phyloP scores from a whole-genome alignment of 768 basidiomycete species.

The Clavulina sp. region DNA sequence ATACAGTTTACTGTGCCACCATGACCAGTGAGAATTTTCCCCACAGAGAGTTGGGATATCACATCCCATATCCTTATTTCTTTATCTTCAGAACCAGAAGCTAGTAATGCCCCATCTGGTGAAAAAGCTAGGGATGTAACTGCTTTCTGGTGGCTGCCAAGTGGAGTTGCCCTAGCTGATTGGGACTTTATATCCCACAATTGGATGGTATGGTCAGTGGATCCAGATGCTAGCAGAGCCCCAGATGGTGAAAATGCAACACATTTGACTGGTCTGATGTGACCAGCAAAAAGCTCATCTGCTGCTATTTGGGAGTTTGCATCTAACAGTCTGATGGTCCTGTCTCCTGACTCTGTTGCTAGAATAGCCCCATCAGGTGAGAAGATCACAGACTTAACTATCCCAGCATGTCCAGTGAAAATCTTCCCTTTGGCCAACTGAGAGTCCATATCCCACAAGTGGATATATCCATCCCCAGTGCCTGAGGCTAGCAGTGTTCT shows the following conservation, averaged over 20 bases:
- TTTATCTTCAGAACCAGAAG: slow-evolving; percentile 1
- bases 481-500: background rate
- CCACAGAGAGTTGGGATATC: background rate
- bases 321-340: slow-evolving; percentile 28
- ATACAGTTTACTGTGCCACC: background rate
- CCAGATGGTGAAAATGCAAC: slow-evolving; percentile 4
- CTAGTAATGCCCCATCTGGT: background rate
- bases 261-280: background rate
- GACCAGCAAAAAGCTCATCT: background rate
- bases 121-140: background rate
- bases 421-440: background rate
- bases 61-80: background rate
- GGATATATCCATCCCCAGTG: background rate
- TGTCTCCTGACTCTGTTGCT: slow-evolving; percentile 26
- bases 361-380: slow-evolving; percentile 26
- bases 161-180: background rate
- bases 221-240: background rate
- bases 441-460: background rate
- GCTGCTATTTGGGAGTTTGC: too few relatives aligned
- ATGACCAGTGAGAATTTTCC: background rate
- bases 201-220: background rate
- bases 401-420: slow-evolving; percentile 24
- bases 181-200: background rate
- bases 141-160: slow-evolving; percentile 21
- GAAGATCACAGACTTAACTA: slow-evolving; percentile 29